These are phyloP conservation scores for Ambrosiella beaveri DNA, from an alignment of 2,329 filamentous ascomycete genomes.

Conservation along the genomic window DNA sequence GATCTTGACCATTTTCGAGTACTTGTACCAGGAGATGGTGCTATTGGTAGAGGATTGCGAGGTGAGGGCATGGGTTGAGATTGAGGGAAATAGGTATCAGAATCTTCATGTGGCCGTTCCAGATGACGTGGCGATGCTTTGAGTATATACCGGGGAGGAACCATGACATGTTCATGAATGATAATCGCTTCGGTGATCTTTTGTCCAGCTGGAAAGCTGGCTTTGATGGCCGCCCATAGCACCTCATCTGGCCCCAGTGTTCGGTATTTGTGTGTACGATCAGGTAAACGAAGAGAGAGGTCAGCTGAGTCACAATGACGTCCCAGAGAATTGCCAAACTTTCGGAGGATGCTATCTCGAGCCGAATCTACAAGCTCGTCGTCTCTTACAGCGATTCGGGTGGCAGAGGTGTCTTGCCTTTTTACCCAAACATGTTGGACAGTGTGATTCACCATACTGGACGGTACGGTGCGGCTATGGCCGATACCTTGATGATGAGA, in stretches of 20 bases:
- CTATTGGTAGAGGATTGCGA: background rate
- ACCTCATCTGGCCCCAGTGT: slow-evolving; percentile 71
- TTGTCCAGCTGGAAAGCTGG: slow-evolving; percentile 75
- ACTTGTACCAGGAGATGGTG: slow-evolving; percentile 24
- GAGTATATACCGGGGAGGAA: slow-evolving; percentile 47
- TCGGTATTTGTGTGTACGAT: slow-evolving; percentile 47
- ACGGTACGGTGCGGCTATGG: slow-evolving; percentile 20
- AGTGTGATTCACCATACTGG: slow-evolving; percentile 25
- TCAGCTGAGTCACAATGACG: slow-evolving; percentile 82
- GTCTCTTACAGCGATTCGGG: slow-evolving; percentile 66
- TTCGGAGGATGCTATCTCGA: slow-evolving; percentile 76
- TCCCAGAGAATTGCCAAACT: slow-evolving; percentile 86
- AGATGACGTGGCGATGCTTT: slow-evolving; percentile 48
- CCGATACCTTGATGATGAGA: slow-evolving; percentile 24
- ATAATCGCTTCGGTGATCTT: slow-evolving; percentile 74
- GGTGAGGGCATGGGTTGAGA: slow-evolving; percentile 14
- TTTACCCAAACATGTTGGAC: slow-evolving; percentile 91
- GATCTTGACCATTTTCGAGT: background rate
- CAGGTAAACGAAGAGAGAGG: slow-evolving; percentile 58
- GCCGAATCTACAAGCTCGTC: slow-evolving; percentile 91
- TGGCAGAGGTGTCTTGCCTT: slow-evolving; percentile 68
- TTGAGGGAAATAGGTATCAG: slow-evolving; percentile 12
- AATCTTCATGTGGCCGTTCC: slow-evolving; percentile 17
- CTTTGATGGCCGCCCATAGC: slow-evolving; percentile 60
- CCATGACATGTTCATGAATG: slow-evolving; percentile 40